Evolutionary conservation across 2,329 filamentous ascomycete genomes (phyloP).

Genomic region (Colletotrichum spinosum): DNA sequence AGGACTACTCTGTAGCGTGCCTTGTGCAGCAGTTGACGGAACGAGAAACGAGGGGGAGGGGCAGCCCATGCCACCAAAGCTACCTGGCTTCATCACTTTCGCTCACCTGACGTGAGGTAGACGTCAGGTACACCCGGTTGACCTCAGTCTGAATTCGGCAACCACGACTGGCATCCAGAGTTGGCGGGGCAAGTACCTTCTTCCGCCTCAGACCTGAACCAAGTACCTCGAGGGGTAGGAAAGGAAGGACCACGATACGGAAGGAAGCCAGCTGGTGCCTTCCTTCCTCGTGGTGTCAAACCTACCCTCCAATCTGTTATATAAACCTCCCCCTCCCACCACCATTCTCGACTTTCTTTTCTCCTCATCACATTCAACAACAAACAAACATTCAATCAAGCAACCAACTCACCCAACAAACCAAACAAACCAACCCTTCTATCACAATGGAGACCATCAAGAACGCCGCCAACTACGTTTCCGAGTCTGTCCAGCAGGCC

Average conservation of each 20-base stretch:
- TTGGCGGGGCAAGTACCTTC: constrained; percentile 31
- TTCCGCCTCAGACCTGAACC: not conserved
- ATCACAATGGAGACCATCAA: constrained; percentile 64
- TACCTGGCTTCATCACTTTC: constrained; percentile 11
- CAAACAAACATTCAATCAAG: constrained; percentile 38
- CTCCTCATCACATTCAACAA: constrained; percentile 37
- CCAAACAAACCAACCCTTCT: constrained; percentile 40
- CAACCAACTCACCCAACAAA: constrained; percentile 41
- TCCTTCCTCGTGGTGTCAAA: constrained; percentile 23
- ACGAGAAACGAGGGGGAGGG: constrained; percentile 26
- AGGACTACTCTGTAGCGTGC: not conserved
- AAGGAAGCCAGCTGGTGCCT: constrained; percentile 17
- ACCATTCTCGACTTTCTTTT: constrained; percentile 4
- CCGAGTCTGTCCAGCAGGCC: constrained; percentile 71
- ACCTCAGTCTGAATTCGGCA: constrained; percentile 7
- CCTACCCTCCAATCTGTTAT: constrained; percentile 38
- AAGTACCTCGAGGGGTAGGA: constrained; percentile 3
- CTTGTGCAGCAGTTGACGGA: too few species aligned
- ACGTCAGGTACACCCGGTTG: constrained; percentile 10
- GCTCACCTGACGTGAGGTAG: not conserved
- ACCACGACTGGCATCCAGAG: not conserved
- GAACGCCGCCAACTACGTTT: constrained; percentile 77
- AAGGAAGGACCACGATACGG: constrained; percentile 24
- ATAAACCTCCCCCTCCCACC: constrained; percentile 40
- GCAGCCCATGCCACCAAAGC: constrained; percentile 5